Evolutionary conservation across 2,329 filamentous ascomycete genomes (phyloP).

Genomic region (Didymella glomerata): DNA sequence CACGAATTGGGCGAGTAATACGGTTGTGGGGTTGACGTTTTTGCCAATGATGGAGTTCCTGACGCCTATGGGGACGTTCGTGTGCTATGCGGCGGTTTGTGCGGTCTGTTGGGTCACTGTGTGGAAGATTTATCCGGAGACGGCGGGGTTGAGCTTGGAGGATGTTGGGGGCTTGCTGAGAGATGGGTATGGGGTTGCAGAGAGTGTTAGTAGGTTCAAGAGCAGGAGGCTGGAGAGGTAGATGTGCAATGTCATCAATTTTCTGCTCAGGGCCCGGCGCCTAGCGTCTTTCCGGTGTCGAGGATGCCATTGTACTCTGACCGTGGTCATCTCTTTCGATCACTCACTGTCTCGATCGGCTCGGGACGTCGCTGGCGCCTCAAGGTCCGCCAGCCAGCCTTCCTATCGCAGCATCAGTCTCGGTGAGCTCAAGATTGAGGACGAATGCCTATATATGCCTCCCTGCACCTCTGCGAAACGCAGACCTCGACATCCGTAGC

Average conservation of each 20-base stretch:
- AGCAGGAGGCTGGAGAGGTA: neutral
- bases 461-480: too few relatives aligned
- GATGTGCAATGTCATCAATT: neutral
- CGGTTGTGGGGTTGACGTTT: slow-evolving; percentile 85
- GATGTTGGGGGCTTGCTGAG: slow-evolving; percentile 77
- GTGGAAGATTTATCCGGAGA: slow-evolving; percentile 85
- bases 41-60: slow-evolving; percentile 83
- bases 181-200: slow-evolving; percentile 72
- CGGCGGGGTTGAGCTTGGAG: slow-evolving; percentile 80
- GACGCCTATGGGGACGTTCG: slow-evolving; percentile 79
- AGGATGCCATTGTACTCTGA: too few relatives aligned
- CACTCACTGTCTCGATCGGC: too few relatives aligned
- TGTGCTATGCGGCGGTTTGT: slow-evolving; percentile 79
- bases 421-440: too few relatives aligned
- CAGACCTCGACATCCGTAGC: too few relatives aligned
- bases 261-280: neutral
- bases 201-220: slow-evolving; percentile 39
- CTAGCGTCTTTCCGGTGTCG: too few relatives aligned
- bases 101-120: slow-evolving; percentile 71
- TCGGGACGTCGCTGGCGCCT: too few relatives aligned
- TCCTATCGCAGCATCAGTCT: too few relatives aligned
- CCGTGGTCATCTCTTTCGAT: too few relatives aligned
- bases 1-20: slow-evolving; percentile 90
- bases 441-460: too few relatives aligned
- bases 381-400: too few relatives aligned